These are phyloP conservation scores for Tuber calosporum DNA, from an alignment of 495 filamentous ascomycete species.

Conservation along the genomic window DNA sequence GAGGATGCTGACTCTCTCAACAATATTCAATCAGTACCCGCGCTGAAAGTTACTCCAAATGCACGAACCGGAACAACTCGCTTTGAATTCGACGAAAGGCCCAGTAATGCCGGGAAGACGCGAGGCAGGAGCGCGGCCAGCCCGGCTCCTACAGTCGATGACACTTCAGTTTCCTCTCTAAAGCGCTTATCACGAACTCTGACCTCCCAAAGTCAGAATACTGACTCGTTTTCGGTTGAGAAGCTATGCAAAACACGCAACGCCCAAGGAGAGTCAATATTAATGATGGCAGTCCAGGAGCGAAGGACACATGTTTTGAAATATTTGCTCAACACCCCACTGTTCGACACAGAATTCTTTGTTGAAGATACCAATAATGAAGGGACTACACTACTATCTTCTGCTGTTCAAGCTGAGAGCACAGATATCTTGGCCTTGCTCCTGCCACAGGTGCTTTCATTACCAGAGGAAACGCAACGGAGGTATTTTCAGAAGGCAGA, in stretches of 20 bases:
- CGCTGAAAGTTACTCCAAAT: slow-evolving; percentile 22
- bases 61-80: slow-evolving; percentile 30
- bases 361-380: slow-evolving; percentile 80
- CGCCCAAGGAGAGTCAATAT: slow-evolving; percentile 64
- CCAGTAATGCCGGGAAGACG: slow-evolving; percentile 13
- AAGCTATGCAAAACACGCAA: slow-evolving; percentile 40
- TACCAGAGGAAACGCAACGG: slow-evolving; percentile 47
- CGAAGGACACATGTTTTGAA: slow-evolving; percentile 60
- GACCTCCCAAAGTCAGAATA: slow-evolving; percentile 37
- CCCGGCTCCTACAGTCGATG: slow-evolving; percentile 33
- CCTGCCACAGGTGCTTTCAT: slow-evolving; percentile 57
- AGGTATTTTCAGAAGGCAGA: slow-evolving; percentile 70
- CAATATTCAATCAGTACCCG: slow-evolving; percentile 19
- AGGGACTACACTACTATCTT: slow-evolving; percentile 81
- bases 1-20: slow-evolving; percentile 35
- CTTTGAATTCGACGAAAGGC: slow-evolving; percentile 35
- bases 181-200: slow-evolving; percentile 32
- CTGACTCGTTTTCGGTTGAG: slow-evolving; percentile 36
- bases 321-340: slow-evolving; percentile 60
- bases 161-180: slow-evolving; percentile 27
- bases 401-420: slow-evolving; percentile 86
- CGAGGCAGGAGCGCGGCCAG: slow-evolving; percentile 35
- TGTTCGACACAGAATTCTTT: slow-evolving; percentile 59
- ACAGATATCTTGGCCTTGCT: slow-evolving; percentile 65
- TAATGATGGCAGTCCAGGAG: slow-evolving; percentile 93